Evolutionary conservation across 2,329 filamentous ascomycete genomes (phyloP).

Genomic region (Trichoderma aggressivum): DNA sequence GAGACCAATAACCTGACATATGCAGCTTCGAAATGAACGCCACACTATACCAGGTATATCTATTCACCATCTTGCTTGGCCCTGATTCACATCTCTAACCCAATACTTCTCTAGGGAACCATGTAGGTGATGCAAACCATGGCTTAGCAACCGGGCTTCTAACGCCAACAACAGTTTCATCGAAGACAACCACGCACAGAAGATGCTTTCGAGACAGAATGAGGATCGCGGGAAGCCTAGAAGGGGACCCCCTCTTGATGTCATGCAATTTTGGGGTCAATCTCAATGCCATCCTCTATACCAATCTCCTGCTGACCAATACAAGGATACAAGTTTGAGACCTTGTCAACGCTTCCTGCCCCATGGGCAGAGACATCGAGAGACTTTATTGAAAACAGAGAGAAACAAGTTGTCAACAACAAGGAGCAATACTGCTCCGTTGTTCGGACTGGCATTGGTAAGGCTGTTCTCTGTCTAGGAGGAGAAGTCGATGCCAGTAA

Average conservation of each 20-base stretch:
- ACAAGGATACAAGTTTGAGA: slow-evolving; percentile 93
- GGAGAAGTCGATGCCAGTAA: slow-evolving; percentile 89
- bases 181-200: slow-evolving; percentile 81
- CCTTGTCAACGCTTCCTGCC: slow-evolving; percentile 69
- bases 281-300: neutral
- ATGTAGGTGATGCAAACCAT: neutral
- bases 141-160: neutral
- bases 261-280: slow-evolving; percentile 91
- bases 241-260: slow-evolving; percentile 58
- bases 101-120: neutral
- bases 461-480: slow-evolving; percentile 70
- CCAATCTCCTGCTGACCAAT: neutral
- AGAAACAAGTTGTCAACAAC: slow-evolving; percentile 74
- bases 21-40: slow-evolving; percentile 92
- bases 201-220: slow-evolving; percentile 57
- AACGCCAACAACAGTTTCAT: slow-evolving; percentile 62
- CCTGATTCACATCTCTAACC: neutral
- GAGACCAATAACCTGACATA: slow-evolving; percentile 20
- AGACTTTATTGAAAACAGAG: slow-evolving; percentile 74
- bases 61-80: neutral
- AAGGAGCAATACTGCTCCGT: slow-evolving; percentile 94
- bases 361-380: slow-evolving; percentile 71
- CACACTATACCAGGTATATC: slow-evolving; percentile 77
- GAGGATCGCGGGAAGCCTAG: slow-evolving; percentile 42
- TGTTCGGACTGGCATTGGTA: slow-evolving; percentile 82